These are phyloP conservation scores for Ceriops decandra DNA, from an alignment of 345 rosid species.

Conservation along the genomic window DNA sequence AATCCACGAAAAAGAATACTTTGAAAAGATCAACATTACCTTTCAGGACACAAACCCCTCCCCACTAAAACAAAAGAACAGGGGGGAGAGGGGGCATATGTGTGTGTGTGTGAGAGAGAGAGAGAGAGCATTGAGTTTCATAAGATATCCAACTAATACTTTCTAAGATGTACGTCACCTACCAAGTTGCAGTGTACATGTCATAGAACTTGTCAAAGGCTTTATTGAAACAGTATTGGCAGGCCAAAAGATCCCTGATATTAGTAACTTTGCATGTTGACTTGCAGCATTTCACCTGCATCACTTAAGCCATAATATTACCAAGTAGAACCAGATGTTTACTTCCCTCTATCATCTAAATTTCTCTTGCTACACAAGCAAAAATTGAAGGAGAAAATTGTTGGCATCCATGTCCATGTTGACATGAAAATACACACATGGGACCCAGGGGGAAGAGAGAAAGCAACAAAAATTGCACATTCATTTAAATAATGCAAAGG, in stretches of 20 bases:
- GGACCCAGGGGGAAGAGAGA: too few species aligned
- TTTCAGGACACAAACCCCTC: too few species aligned
- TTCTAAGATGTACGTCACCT: constrained; percentile 12
- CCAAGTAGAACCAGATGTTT: background rate
- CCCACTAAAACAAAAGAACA: too few species aligned
- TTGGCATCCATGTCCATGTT: too few species aligned
- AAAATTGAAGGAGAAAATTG: background rate
- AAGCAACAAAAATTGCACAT: too few species aligned
- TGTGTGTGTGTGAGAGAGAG: too few species aligned
- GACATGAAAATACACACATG: too few species aligned
- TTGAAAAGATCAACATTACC: too few species aligned
- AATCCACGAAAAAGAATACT: too few species aligned
- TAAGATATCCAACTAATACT: background rate
- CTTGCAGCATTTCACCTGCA: constrained; percentile 75
- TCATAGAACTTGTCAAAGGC: constrained; percentile 69
- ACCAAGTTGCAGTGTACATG: constrained; percentile 70
- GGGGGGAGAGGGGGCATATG: too few species aligned
- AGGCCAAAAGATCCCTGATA: constrained; percentile 59
- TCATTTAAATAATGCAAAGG: too few species aligned
- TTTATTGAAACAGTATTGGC: constrained; percentile 64
- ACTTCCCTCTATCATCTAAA: background rate
- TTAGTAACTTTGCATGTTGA: constrained; percentile 61
- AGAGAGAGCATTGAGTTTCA: too few species aligned
- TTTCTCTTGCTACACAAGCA: background rate
- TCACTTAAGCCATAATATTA: constrained; percentile 9